These are phyloP conservation scores for Diutina mesorugosa DNA, from an alignment of 1,139 yeast genomes.

Conservation along the genomic window DNA sequence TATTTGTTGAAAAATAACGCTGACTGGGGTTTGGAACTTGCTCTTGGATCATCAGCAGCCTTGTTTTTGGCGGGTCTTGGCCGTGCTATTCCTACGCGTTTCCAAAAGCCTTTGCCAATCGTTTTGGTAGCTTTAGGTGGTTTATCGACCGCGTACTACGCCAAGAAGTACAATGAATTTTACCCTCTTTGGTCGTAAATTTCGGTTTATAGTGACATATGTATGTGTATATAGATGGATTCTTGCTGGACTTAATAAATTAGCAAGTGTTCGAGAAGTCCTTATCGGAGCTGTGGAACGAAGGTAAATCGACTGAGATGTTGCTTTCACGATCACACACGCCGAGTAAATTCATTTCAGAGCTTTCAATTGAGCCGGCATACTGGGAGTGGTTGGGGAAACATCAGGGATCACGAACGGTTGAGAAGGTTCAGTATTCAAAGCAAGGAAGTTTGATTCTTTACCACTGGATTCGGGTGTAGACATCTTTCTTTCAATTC, in stretches of 20 bases:
- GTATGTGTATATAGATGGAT: background rate
- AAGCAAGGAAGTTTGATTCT: constrained; percentile 24
- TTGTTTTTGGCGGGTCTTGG: constrained; percentile 58
- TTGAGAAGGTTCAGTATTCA: constrained; percentile 41
- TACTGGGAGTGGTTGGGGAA: constrained; percentile 40
- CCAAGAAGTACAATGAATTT: constrained; percentile 58
- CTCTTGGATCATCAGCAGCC: constrained; percentile 57
- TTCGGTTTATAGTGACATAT: background rate
- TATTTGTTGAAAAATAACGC: constrained; percentile 60
- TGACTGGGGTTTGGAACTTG: constrained; percentile 72
- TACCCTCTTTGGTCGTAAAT: constrained; percentile 14
- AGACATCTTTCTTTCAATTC: background rate
- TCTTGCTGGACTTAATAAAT: background rate
- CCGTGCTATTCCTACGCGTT: constrained; percentile 46
- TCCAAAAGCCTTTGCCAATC: constrained; percentile 69
- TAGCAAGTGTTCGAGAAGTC: constrained; percentile 14
- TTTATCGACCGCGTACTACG: constrained; percentile 55
- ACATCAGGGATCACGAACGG: constrained; percentile 56
- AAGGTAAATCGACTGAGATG: no score
- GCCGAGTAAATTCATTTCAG: no score
- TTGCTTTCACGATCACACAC: no score
- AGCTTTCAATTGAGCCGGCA: constrained; percentile 8
- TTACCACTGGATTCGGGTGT: background rate
- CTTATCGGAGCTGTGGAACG: background rate
- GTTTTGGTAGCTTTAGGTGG: constrained; percentile 53